These are phyloP conservation scores for Verticillium klebahnii DNA, from an alignment of 2,329 filamentous ascomycete species.

Conservation along the genomic window DNA sequence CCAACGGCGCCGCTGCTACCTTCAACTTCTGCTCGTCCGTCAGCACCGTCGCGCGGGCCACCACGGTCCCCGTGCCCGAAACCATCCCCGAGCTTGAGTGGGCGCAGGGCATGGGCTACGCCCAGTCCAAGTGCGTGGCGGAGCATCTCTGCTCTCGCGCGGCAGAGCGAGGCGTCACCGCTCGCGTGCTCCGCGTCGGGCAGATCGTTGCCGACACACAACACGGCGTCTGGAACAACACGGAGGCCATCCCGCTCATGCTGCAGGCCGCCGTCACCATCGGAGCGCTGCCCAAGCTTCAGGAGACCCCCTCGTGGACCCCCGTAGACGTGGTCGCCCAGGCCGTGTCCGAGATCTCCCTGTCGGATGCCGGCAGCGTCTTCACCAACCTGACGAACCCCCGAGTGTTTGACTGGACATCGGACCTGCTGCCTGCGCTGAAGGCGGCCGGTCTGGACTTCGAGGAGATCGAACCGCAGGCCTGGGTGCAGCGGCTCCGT, in stretches of 20 bases:
- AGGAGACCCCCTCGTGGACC: slow-evolving; percentile 39
- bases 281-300: slow-evolving; percentile 37
- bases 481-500: slow-evolving; percentile 40
- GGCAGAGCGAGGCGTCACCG: slow-evolving; percentile 22
- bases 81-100: slow-evolving; percentile 25
- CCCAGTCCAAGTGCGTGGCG: slow-evolving; percentile 34
- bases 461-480: slow-evolving; percentile 33
- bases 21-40: slow-evolving; percentile 50
- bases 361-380: slow-evolving; percentile 22
- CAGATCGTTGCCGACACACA: slow-evolving; percentile 45
- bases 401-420: slow-evolving; percentile 42
- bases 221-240: slow-evolving; percentile 45
- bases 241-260: slow-evolving; percentile 48
- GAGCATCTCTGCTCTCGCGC: slow-evolving; percentile 32
- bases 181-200: slow-evolving; percentile 39
- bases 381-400: slow-evolving; percentile 46
- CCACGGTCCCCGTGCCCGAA: slow-evolving; percentile 27
- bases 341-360: slow-evolving; percentile 32
- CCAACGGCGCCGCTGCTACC: slow-evolving; percentile 10
- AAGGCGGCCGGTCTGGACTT: slow-evolving; percentile 37
- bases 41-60: slow-evolving; percentile 33
- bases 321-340: slow-evolving; percentile 40
- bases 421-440: slow-evolving; percentile 45
- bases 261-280: slow-evolving; percentile 39
- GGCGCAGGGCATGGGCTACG: slow-evolving; percentile 38